These are phyloP conservation scores for Erythrophleum fordii DNA, from an alignment of 306 rosid species.

Conservation along the genomic window DNA sequence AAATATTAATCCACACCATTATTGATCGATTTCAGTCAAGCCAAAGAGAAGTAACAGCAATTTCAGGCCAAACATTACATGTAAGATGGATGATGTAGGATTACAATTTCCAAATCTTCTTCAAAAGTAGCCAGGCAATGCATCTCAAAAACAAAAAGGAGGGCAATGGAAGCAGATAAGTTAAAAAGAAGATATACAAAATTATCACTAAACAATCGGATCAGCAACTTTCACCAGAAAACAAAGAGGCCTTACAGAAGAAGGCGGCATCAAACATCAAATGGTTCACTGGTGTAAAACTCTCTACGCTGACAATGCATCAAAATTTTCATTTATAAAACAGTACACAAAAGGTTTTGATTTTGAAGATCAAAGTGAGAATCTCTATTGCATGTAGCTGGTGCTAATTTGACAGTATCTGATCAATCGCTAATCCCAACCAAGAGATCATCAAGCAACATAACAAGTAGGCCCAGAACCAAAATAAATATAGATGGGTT, in stretches of 20 bases:
- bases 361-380: neutral
- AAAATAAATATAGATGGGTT: neutral
- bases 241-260: neutral
- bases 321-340: neutral
- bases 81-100: neutral
- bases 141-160: neutral
- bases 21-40: neutral
- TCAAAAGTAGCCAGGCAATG: neutral
- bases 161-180: neutral
- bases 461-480: neutral
- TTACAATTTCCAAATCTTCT: neutral
- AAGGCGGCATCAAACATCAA: neutral
- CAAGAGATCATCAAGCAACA: neutral
- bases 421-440: neutral
- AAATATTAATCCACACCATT: neutral
- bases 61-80: neutral
- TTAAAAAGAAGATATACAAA: neutral
- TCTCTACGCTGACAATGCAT: neutral
- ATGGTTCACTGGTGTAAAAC: neutral
- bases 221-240: neutral
- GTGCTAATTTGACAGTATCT: neutral
- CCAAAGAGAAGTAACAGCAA: neutral
- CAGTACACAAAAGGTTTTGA: neutral
- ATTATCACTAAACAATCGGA: constrained; percentile 6
- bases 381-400: neutral